Base-by-base conservation (phyloP, 495 filamentous ascomycete genomes). In the Penicillium paxilli region DNA sequence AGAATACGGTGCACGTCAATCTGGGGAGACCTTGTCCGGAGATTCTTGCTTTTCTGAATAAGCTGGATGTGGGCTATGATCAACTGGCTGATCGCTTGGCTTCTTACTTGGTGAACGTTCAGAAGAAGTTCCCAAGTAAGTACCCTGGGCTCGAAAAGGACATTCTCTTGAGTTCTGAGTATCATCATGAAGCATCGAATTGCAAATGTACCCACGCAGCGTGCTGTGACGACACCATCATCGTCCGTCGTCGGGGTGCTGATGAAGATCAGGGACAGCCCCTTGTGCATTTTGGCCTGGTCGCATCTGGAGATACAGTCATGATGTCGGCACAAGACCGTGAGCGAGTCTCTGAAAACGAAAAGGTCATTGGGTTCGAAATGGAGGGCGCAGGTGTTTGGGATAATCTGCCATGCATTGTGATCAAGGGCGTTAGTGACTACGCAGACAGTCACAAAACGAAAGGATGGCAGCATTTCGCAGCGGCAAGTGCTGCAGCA, bases 361-460 rank as follows among this genome's bases (percentile, higher is more conserved):
- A 63, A n/a, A 33, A 38, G 2, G 49, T 75, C 2, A 70, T 77
- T 24, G 69, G 52, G 11, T 74, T 77, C 23, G 72, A 77, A 54
- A 77, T 73, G 66, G 71, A 74, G 44, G 68, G 66, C 0, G 71
- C 72, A 23, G 72, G 70, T 0, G 66, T 58, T 3, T 72, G 46
- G 66, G 68, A 65, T 16, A 57, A 63, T 30, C 42, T 75, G 6
- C 71, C 68, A 0, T 67, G 54, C 30, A 45, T 78, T 16, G 57
- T 77, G 0, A 58, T 77, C 42, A 73, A 76, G 30, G 69, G 69
- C 0, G 60, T 75, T 1, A 67, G 63, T 51, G 66, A 75, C 58
- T 74, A 77, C 50, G 64, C 71, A 12, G 72, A 75, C 42, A 62
- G 65, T 42, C 70, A 75, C 44, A 76, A 76, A 51, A 68, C 60